These are phyloP conservation scores for Nannochloropsis granulata DNA, from an alignment of 108 stramenopile species.

Conservation along the genomic window DNA sequence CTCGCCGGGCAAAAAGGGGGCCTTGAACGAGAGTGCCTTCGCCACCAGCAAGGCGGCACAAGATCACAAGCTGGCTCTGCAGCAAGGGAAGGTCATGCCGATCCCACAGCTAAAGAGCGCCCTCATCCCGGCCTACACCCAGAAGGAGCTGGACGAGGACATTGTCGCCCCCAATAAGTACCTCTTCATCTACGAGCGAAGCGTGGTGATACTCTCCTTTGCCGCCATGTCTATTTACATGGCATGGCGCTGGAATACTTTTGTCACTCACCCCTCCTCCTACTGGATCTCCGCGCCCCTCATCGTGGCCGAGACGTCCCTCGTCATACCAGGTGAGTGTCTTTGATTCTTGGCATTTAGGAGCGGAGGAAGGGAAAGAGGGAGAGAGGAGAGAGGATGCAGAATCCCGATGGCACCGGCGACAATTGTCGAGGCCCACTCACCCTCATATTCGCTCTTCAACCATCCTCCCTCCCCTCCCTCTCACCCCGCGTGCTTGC, in stretches of 20 bases:
- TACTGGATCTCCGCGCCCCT: not conserved
- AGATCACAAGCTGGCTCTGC: not conserved
- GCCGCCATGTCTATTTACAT: not conserved
- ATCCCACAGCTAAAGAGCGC: not conserved
- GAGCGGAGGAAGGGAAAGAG: too few relatives aligned
- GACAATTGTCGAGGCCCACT: too few relatives aligned
- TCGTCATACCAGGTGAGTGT: not conserved
- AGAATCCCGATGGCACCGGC: too few relatives aligned
- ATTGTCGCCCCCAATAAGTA: not conserved
- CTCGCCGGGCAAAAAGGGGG: not conserved
- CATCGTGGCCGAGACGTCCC: not conserved
- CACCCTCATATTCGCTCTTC: too few relatives aligned
- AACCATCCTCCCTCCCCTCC: too few relatives aligned
- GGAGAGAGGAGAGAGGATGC: too few relatives aligned
- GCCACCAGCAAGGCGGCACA: not conserved
- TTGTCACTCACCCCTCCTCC: not conserved
- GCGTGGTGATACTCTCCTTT: not conserved
- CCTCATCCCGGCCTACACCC: not conserved
- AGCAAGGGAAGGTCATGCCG: not conserved
- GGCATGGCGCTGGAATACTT: not conserved
- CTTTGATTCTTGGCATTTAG: too few relatives aligned
- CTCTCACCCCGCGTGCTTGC: too few relatives aligned
- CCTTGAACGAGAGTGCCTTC: not conserved
- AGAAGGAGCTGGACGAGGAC: not conserved
- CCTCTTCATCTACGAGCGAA: not conserved